Conservation (phyloP, 139 green algal species). For the Haematococcus sp. region DNA sequence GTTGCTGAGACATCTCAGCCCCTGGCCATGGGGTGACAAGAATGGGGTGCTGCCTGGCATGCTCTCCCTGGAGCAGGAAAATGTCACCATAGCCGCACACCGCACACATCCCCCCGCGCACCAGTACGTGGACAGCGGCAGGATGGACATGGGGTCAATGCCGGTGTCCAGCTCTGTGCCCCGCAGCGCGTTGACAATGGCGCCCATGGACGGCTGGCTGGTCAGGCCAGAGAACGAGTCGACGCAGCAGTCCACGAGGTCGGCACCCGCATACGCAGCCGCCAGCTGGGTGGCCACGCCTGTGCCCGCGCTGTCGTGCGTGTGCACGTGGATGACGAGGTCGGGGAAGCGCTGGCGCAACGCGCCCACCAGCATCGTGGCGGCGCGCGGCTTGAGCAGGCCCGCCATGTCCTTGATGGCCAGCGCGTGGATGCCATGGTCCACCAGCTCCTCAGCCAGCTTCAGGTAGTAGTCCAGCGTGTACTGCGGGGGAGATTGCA, state of each 20-base stretch:
- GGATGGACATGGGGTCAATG: constrained; percentile 58
- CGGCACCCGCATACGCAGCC: constrained; percentile 45
- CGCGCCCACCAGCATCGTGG: constrained; percentile 77
- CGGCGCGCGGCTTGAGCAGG: constrained; percentile 80
- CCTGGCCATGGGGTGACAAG: no score
- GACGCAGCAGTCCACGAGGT: constrained; percentile 84
- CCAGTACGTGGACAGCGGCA: constrained; percentile 77
- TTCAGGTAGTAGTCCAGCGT: constrained; percentile 91
- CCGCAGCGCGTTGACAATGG: constrained; percentile 71
- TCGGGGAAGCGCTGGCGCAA: constrained; percentile 76
- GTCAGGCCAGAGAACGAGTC: constrained; percentile 80
- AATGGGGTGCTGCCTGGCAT: no score
- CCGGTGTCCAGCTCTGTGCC: constrained; percentile 83
- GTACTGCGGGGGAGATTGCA: constrained; percentile 58
- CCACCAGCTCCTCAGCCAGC: constrained; percentile 80
- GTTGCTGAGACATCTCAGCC: not conserved
- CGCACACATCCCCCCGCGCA: not conserved
- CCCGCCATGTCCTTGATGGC: constrained; percentile 89
- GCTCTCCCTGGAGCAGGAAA: no score
- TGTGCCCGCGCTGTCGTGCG: constrained; percentile 85
- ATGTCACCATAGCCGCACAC: no score
- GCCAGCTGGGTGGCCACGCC: constrained; percentile 28
- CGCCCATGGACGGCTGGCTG: constrained; percentile 83
- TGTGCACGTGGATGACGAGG: constrained; percentile 84
- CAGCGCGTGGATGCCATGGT: constrained; percentile 79